Percentiles rank a stretch among this genome's conserved stretches.
These are phyloP conservation scores for Cyclaneusma minus DNA, from an alignment of 2,329 filamentous ascomycete species.

Conservation along the genomic window DNA sequence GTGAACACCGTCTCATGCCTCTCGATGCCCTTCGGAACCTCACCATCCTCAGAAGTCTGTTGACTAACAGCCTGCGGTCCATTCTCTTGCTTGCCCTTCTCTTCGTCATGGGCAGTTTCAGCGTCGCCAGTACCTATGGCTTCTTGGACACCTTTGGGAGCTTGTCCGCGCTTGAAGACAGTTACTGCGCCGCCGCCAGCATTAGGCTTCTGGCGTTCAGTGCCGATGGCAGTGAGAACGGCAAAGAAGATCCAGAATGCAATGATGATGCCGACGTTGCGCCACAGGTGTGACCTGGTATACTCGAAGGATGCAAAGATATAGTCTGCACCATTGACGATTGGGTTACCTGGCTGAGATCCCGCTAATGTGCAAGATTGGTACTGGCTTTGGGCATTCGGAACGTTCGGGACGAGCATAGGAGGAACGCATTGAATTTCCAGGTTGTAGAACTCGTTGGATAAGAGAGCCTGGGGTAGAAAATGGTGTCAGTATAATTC, in stretches of 20 bases:
- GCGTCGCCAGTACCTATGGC: constrained; percentile 36
- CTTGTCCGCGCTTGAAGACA: constrained; percentile 47
- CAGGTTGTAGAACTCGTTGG: constrained; percentile 52
- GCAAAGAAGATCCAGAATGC: constrained; percentile 33
- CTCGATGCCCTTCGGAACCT: constrained; percentile 23
- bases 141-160: constrained; percentile 39
- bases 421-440: constrained; percentile 29
- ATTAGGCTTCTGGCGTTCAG: constrained; percentile 38
- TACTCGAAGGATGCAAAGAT: constrained; percentile 39
- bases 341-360: constrained; percentile 31
- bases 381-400: constrained; percentile 25
- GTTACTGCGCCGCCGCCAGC: constrained; percentile 42
- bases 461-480: constrained; percentile 40
- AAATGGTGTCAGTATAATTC: constrained; percentile 37
- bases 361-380: constrained; percentile 46
- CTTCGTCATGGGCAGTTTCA: constrained; percentile 34
- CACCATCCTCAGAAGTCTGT: constrained; percentile 11
- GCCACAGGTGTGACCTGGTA: constrained; percentile 41
- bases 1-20: constrained; percentile 46
- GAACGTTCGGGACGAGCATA: constrained; percentile 32
- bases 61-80: constrained; percentile 16
- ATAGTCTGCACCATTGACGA: constrained; percentile 38
- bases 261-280: constrained; percentile 36
- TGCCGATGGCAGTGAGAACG: constrained; percentile 24
- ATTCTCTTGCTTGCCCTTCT: constrained; percentile 9